phyloP scores from a whole-genome alignment of 257 asterid species.

The Gentiana straminea region DNA sequence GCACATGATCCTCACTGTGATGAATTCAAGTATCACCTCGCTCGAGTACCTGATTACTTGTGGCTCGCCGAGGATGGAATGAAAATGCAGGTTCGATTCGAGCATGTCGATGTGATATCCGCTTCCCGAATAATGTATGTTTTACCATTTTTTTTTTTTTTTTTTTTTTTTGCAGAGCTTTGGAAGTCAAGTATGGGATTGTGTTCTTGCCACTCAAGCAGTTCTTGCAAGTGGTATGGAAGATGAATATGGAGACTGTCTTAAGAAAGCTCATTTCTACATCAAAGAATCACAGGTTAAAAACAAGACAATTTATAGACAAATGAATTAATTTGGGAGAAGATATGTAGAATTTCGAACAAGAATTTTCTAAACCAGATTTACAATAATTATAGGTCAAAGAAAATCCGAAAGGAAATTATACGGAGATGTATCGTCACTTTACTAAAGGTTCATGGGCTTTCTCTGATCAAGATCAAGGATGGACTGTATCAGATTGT shows the following conservation, averaged over 20 bases:
- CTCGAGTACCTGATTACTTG: conserved; percentile 66
- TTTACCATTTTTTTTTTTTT: too few relatives aligned
- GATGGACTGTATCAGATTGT: conserved; percentile 69
- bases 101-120: too few relatives aligned
- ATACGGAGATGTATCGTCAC: conserved; percentile 56
- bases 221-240: conserved; percentile 61
- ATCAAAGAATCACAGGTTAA: conserved; percentile 68
- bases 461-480: conserved; percentile 85
- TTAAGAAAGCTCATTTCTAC: conserved; percentile 61
- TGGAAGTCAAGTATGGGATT: conserved; percentile 79
- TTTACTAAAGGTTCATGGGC: conserved; percentile 73
- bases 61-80: conserved; percentile 94
- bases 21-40: conserved; percentile 61
- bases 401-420: conserved; percentile 52
- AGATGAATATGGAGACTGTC: conserved; percentile 67
- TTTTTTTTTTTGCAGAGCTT: conserved; percentile 31
- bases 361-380: not conserved
- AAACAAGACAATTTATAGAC: not conserved
- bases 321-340: too few relatives aligned
- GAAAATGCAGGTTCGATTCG: conserved; percentile 52
- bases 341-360: not conserved
- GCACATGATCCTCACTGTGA: conserved; percentile 59
- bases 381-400: conserved; percentile 23
- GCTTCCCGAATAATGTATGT: not conserved
- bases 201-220: conserved; percentile 58